phyloP scores from a whole-genome alignment of 495 filamentous ascomycete species.

The Aspergillus sclerotiicarbonarius region DNA sequence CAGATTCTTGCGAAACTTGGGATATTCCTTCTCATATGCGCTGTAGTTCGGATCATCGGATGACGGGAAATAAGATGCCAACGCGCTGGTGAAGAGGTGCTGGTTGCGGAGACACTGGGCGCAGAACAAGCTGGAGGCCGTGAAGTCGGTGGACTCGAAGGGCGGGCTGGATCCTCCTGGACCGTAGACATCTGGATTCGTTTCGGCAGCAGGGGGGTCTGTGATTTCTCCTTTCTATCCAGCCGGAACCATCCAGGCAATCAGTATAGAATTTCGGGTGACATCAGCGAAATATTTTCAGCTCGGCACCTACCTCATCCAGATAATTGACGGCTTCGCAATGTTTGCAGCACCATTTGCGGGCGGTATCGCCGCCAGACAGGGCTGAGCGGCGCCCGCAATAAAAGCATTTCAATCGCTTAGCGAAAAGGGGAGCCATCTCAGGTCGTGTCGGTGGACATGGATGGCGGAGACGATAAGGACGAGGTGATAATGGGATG shows the following conservation, averaged over 20 bases:
- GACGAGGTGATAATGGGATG: constrained; percentile 10
- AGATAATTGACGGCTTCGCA: constrained; percentile 84
- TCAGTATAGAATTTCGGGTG: background rate
- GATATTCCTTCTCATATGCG: constrained; percentile 55
- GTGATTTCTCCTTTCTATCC: constrained; percentile 76
- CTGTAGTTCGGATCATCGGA: constrained; percentile 62
- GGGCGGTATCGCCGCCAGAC: constrained; percentile 47
- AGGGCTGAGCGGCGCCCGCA: constrained; percentile 63
- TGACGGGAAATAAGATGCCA: constrained; percentile 70
- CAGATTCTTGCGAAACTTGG: constrained; percentile 58
- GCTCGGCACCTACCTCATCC: constrained; percentile 53
- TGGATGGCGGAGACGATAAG: constrained; percentile 10
- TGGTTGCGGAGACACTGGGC: constrained; percentile 78
- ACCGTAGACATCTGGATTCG: constrained; percentile 27
- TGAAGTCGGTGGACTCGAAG: constrained; percentile 34
- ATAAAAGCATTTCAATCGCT: constrained; percentile 70
- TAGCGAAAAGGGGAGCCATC: constrained; percentile 48
- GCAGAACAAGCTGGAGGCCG: constrained; percentile 67
- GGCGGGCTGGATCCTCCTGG: constrained; percentile 28
- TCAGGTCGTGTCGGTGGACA: constrained; percentile 24
- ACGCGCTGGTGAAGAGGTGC: constrained; percentile 61
- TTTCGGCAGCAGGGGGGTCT: constrained; percentile 70
- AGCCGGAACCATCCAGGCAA: background rate
- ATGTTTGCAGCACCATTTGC: constrained; percentile 64
- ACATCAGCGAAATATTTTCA: constrained; percentile 9